Evolutionary conservation across 306 rosid species (phyloP).

Genomic region (Hippophae tibetana): DNA sequence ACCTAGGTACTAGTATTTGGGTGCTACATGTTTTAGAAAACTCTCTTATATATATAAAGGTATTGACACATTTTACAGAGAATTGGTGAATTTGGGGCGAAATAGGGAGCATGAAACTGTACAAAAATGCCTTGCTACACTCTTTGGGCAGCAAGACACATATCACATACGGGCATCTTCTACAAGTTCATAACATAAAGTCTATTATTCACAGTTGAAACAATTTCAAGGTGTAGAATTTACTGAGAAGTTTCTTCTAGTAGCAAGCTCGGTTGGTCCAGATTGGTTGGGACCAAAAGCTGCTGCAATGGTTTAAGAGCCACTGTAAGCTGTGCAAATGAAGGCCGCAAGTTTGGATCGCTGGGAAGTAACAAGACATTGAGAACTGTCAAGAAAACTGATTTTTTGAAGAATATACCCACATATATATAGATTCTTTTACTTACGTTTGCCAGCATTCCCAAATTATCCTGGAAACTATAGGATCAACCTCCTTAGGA

Average conservation of each 20-base stretch:
- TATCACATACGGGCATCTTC: conserved; percentile 21
- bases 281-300: conserved; percentile 51
- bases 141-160: conserved; percentile 36
- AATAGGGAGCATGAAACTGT: conserved; percentile 21
- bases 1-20: too few relatives aligned
- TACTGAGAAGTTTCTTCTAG: conserved; percentile 65
- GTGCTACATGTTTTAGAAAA: neutral
- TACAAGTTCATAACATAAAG: conserved; percentile 17
- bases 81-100: neutral
- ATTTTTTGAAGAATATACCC: neutral
- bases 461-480: conserved; percentile 79
- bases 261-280: conserved; percentile 52
- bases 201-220: conserved; percentile 47
- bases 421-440: conserved; percentile 10
- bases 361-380: conserved; percentile 32
- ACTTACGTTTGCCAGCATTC: conserved; percentile 98
- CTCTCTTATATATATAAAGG: neutral
- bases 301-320: conserved; percentile 84
- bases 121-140: conserved; percentile 44
- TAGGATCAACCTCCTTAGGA: conserved; percentile 89
- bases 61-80: conserved; percentile 10
- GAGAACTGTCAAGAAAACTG: conserved; percentile 9
- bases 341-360: conserved; percentile 91
- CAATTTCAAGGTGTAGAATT: conserved; percentile 59
- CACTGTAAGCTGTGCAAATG: conserved; percentile 60